Percentiles rank a stretch among this genome's conserved stretches.
These are phyloP conservation scores for Russula emetica DNA, from an alignment of 768 basidiomycete genomes.

Conservation along the genomic window DNA sequence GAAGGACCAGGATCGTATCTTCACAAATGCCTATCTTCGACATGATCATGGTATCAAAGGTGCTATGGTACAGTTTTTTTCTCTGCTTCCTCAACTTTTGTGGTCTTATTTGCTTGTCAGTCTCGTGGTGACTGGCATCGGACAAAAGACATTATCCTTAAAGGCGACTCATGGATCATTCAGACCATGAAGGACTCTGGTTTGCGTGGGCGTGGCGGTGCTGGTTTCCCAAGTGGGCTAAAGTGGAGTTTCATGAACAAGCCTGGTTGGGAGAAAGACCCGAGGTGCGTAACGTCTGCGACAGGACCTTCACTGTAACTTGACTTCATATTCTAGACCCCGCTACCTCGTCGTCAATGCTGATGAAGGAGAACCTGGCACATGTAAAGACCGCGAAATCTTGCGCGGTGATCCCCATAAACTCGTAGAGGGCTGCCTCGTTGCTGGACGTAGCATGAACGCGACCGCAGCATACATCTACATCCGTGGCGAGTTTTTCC, in stretches of 20 bases:
- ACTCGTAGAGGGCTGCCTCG: slow-evolving; percentile 94
- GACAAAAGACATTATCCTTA: slow-evolving; percentile 92
- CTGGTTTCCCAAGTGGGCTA: slow-evolving; percentile 93
- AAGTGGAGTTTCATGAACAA: slow-evolving; percentile 98
- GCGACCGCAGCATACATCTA: slow-evolving; percentile 98
- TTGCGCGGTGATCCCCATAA: slow-evolving; percentile 98
- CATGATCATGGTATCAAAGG: slow-evolving; percentile 95
- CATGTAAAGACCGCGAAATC: slow-evolving; percentile 99
- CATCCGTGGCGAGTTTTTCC: slow-evolving; percentile 96
- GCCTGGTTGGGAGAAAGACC: slow-evolving; percentile 96
- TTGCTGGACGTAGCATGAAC: slow-evolving; percentile 96
- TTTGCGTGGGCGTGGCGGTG: slow-evolving; percentile 91
- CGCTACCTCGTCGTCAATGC: slow-evolving; percentile 71
- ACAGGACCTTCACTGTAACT: not conserved
- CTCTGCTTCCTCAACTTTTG: not conserved
- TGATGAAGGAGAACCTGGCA: slow-evolving; percentile 95
- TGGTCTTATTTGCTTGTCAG: slow-evolving; percentile 37
- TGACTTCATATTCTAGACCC: slow-evolving; percentile 49
- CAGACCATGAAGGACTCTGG: slow-evolving; percentile 95
- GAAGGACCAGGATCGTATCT: slow-evolving; percentile 92
- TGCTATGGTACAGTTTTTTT: slow-evolving; percentile 56
- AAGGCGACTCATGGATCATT: slow-evolving; percentile 97
- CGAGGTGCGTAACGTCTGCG: slow-evolving; percentile 46
- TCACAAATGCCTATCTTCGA: slow-evolving; percentile 83
- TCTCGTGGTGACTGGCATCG: slow-evolving; percentile 96